Percentiles rank a stretch among this genome's conserved stretches.
Evolutionary conservation across 202 grass and related monocot genomes (phyloP).

Genomic region (Saccharum hybrid): DNA sequence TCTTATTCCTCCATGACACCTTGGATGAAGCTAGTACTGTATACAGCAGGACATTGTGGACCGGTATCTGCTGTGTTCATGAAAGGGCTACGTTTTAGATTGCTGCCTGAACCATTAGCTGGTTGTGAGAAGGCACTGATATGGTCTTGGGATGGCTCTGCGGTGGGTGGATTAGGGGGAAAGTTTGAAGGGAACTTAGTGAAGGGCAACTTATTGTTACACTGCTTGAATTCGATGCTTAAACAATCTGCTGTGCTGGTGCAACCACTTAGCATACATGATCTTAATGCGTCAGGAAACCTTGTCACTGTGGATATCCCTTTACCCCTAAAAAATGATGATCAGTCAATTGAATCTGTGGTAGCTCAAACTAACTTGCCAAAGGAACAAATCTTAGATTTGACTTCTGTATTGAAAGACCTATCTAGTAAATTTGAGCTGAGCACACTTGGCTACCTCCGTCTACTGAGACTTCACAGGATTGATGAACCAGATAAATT

Average conservation of each 20-base stretch:
- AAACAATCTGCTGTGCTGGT: conserved; percentile 89
- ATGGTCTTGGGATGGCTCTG: conserved; percentile 97
- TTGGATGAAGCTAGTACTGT: conserved; percentile 98
- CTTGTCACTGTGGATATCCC: conserved; percentile 82
- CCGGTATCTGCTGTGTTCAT: conserved; percentile 91
- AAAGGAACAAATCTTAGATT: conserved; percentile 56
- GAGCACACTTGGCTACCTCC: conserved; percentile 84
- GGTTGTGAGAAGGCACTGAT: conserved; percentile 89
- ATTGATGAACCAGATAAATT: conserved; percentile 49
- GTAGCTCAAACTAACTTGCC: conserved; percentile 54
- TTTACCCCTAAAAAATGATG: conserved; percentile 81
- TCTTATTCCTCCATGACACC: conserved; percentile 94
- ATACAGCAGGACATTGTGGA: conserved; percentile 73
- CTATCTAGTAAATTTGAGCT: conserved; percentile 74
- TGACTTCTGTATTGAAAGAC: conserved; percentile 68
- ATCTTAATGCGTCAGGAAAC: conserved; percentile 76
- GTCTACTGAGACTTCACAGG: conserved; percentile 83
- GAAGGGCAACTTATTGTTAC: conserved; percentile 88
- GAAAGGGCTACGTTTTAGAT: conserved; percentile 87
- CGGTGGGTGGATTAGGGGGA: conserved; percentile 76
- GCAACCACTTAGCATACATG: conserved; percentile 81
- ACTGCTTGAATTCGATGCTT: conserved; percentile 92
- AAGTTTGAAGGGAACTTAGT: conserved; percentile 98
- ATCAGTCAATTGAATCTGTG: conserved; percentile 61
- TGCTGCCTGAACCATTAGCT: conserved; percentile 86